A percentile compares a stretch with the other conserved stretches of the same genome.
Conservation (phyloP, 306 rosid genomes). For the Echinosophora koreensis region DNA sequence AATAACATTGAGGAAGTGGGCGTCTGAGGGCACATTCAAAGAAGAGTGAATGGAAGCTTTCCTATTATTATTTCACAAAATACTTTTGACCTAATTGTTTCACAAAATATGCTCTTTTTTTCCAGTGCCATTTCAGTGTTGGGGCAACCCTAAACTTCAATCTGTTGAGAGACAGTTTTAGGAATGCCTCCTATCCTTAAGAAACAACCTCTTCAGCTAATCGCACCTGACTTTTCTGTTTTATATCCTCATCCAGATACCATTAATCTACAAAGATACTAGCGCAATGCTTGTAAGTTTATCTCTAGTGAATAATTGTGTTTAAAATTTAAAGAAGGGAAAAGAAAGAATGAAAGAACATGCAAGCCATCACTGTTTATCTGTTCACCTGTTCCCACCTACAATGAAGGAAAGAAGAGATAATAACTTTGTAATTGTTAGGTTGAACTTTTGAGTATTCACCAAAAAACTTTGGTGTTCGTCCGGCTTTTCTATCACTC, state of each 20-base stretch:
- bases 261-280: background rate
- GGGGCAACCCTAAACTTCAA: constrained; percentile 17
- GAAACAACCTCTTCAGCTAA: constrained; percentile 13
- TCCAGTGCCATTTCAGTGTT: constrained; percentile 9
- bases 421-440: background rate
- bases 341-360: background rate
- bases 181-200: constrained; percentile 24
- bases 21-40: background rate
- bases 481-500: constrained; percentile 26
- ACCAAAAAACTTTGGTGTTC: background rate
- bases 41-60: constrained; percentile 17
- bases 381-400: background rate
- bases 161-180: background rate
- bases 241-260: background rate
- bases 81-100: constrained; percentile 15
- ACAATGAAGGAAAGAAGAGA: background rate
- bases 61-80: constrained; percentile 16
- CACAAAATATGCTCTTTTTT: background rate
- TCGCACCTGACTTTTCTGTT: background rate
- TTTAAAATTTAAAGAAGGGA: background rate
- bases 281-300: background rate
- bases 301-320: background rate
- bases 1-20: background rate
- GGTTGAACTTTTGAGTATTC: constrained; percentile 27
- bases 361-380: background rate